Evolutionary conservation across 1,284 basidiomycete genomes (phyloP).

Genomic region (Melampsora larici-populina): DNA sequence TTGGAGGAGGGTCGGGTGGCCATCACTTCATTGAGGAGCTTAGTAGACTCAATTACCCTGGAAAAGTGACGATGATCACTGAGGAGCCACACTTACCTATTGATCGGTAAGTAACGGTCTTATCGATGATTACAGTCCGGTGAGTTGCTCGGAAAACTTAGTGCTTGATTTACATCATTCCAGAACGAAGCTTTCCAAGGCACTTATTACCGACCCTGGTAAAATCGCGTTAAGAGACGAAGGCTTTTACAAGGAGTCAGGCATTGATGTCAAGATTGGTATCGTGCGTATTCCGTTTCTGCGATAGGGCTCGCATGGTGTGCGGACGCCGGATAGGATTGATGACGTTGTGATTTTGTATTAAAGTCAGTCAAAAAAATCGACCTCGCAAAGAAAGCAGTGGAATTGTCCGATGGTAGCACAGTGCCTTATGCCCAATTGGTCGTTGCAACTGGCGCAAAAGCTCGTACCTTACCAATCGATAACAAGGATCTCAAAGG

Average conservation of each 20-base stretch:
- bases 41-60: conserved; percentile 68
- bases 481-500: conserved; percentile 72
- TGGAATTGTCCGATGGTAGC: conserved; percentile 50
- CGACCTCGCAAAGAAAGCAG: conserved; percentile 54
- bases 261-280: conserved; percentile 68
- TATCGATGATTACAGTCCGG: neutral
- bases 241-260: conserved; percentile 75
- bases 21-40: conserved; percentile 78
- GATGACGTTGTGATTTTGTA: neutral
- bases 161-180: neutral
- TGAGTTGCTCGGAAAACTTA: neutral
- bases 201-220: conserved; percentile 69
- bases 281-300: conserved; percentile 49
- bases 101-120: conserved; percentile 58
- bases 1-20: conserved; percentile 77
- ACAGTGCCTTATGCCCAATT: conserved; percentile 54
- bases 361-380: conserved; percentile 63
- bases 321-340: neutral
- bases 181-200: conserved; percentile 83
- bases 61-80: conserved; percentile 72
- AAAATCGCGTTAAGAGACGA: conserved; percentile 68
- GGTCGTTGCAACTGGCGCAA: conserved; percentile 56
- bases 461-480: conserved; percentile 63
- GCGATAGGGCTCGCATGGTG: neutral
- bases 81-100: conserved; percentile 79